These are phyloP conservation scores for Penicillium tannophilum DNA, from an alignment of 495 filamentous ascomycete species.

Conservation along the genomic window DNA sequence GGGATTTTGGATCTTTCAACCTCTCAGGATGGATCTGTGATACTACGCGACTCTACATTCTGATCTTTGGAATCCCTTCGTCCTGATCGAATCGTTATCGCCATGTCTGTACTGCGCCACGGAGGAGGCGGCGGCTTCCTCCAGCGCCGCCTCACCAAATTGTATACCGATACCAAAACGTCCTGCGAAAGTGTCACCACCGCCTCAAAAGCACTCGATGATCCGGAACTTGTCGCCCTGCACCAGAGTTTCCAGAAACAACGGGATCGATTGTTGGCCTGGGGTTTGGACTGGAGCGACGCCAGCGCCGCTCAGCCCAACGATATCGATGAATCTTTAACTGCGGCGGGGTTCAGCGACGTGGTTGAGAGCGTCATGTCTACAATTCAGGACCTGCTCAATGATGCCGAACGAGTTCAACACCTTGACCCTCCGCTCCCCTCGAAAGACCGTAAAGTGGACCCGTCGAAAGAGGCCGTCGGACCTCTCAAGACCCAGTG, in stretches of 20 bases:
- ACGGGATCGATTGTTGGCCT: constrained; percentile 70
- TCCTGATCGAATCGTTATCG: constrained; percentile 31
- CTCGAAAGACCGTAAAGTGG: constrained; percentile 40
- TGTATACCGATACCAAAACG: constrained; percentile 91
- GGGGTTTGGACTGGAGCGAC: constrained; percentile 92
- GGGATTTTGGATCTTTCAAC: not conserved
- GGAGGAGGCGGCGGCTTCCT: constrained; percentile 48
- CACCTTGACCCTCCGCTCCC: constrained; percentile 49
- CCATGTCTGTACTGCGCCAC: constrained; percentile 54
- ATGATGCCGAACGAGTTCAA: constrained; percentile 82
- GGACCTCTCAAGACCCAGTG: constrained; percentile 46
- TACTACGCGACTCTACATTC: constrained; percentile 1
- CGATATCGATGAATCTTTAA: constrained; percentile 82
- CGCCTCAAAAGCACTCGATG: constrained; percentile 59
- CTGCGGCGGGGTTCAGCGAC: constrained; percentile 81
- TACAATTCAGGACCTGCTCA: constrained; percentile 83
- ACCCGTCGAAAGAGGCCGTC: constrained; percentile 41
- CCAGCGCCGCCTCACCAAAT: constrained; percentile 75
- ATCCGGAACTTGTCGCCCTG: constrained; percentile 56
- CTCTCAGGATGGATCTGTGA: constrained; percentile 22
- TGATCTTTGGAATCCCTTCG: constrained; percentile 14
- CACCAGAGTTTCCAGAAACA: constrained; percentile 60
- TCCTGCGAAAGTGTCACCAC: constrained; percentile 82
- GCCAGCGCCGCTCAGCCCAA: constrained; percentile 64
- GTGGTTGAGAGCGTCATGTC: constrained; percentile 86